Base-by-base conservation (phyloP, 2,329 filamentous ascomycete genomes). In the Colletotrichum chrysophilum region DNA sequence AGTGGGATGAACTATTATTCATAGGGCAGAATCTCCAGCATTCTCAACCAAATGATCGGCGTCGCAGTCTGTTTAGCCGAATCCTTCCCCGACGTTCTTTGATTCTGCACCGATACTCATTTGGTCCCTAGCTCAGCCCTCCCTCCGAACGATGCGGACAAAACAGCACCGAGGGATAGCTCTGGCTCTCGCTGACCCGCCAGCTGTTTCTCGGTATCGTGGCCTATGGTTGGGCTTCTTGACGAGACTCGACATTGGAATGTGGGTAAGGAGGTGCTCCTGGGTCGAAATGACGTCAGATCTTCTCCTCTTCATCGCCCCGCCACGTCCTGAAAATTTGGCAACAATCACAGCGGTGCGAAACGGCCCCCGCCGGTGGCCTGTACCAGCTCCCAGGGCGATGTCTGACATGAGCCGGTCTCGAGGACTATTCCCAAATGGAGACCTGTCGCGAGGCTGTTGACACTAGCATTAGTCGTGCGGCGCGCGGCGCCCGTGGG, bases 191-290 rank as follows among this genome's bases (percentile, higher is more conserved):
- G 32, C 32, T 12, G 26, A 65, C 34, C 34, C 30, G 48, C 4
- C 12, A 43, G 48, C n/a, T 24, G 70, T 21, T 71, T 66, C 30
- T 67, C 10, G 7, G 21, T 52, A 32, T 75, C 55, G 32, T 43
- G 18, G 34, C 58, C 55, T 67, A 48, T 52, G 52, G 62, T 60
- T 55, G 56, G 58, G 58, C 58, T 62, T 62, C 58, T 66, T 52
- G 71, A 60, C 26, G 48, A 69, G 70, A 30, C 68, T 76, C 74
- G 74, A 74, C 61, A 74, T 66, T 68, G 24, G 36, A 28, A 26
- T 74, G 70, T 65, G 70, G 70, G 70, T 69, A 76, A 76, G 74
- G 74, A 69, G 70, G 34, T 65, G 18, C 16, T 34, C 61, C 52
- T 48, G 67, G 52, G 68, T 71, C 52, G 52, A 10, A 43, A 60